Evolutionary conservation across 2,329 filamentous ascomycete species (phyloP).

Genomic region (Cephalotrichum gorgonifer): DNA sequence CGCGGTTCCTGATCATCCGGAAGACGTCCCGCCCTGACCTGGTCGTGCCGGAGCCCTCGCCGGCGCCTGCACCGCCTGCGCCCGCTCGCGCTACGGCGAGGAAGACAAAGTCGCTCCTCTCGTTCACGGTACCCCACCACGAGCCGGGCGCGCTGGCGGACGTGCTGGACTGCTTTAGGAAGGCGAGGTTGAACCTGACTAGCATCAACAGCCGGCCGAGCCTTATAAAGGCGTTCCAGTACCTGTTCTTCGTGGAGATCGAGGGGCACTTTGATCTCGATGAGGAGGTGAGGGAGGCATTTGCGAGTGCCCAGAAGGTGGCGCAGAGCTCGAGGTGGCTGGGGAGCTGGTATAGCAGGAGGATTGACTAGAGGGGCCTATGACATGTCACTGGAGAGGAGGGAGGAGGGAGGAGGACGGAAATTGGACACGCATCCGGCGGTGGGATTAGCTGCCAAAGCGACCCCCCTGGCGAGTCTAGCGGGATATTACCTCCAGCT

Average conservation of each 20-base stretch:
- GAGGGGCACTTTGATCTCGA: slow-evolving; percentile 43
- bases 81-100: not conserved
- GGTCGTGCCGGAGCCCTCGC: not conserved
- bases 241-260: slow-evolving; percentile 92
- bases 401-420: not conserved
- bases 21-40: slow-evolving; percentile 14
- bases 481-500: too few species aligned
- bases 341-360: slow-evolving; percentile 48
- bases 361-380: not conserved
- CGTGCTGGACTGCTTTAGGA: slow-evolving; percentile 68
- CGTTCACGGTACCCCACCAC: slow-evolving; percentile 72
- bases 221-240: slow-evolving; percentile 67
- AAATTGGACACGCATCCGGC: too few species aligned
- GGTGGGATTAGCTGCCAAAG: too few species aligned
- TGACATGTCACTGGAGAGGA: not conserved
- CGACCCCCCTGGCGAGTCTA: too few species aligned
- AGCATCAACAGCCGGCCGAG: slow-evolving; percentile 84
- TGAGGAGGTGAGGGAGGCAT: slow-evolving; percentile 46
- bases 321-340: slow-evolving; percentile 58
- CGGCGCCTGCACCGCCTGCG: not conserved
- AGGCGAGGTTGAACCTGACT: slow-evolving; percentile 67
- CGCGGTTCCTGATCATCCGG: slow-evolving; percentile 62
- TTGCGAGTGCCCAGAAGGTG: slow-evolving; percentile 46
- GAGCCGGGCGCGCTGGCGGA: slow-evolving; percentile 74
- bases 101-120: slow-evolving; percentile 61